A percentile compares a stretch with the other conserved stretches of the same genome.
Evolutionary conservation across 2,329 filamentous ascomycete species (phyloP).

Genomic region (Camptophora hylomeconis): DNA sequence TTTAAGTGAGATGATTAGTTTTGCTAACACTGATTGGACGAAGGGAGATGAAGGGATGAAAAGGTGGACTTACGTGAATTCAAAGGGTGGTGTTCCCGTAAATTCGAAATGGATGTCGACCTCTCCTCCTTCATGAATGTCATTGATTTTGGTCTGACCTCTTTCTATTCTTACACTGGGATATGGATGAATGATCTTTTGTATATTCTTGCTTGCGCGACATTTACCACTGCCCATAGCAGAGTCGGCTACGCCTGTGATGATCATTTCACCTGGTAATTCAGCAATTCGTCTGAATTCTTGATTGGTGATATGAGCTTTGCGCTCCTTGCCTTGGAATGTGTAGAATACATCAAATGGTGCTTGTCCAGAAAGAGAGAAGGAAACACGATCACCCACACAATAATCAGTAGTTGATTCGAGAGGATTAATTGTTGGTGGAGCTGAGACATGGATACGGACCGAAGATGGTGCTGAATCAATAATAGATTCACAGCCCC

Average conservation of each 20-base stretch:
- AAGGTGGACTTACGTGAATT: conserved; percentile 74
- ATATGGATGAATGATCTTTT: conserved; percentile 78
- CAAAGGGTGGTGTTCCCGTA: conserved; percentile 87
- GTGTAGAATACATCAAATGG: conserved; percentile 90
- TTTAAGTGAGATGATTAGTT: conserved; percentile 10
- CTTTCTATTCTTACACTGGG: conserved; percentile 83
- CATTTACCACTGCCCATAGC: conserved; percentile 59
- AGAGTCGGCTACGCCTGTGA: conserved; percentile 76
- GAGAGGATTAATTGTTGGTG: conserved; percentile 77
- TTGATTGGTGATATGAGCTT: conserved; percentile 52
- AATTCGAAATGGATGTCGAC: conserved; percentile 92
- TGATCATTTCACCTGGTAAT: conserved; percentile 73
- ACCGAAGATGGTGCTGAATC: conserved; percentile 62
- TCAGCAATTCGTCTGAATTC: conserved; percentile 89
- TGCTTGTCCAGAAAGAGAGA: conserved; percentile 76
- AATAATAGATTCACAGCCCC: conserved; percentile 71
- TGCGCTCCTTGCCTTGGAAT: conserved; percentile 66
- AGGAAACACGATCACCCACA: conserved; percentile 86
- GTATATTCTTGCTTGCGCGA: conserved; percentile 62
- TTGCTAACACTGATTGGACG: conserved; percentile 1
- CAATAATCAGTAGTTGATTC: conserved; percentile 82
- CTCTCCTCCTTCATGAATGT: conserved; percentile 93
- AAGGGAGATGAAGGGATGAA: conserved; percentile 1
- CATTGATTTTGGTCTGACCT: conserved; percentile 65
- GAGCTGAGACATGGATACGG: conserved; percentile 83